Conservation (phyloP, 2,329 filamentous ascomycete genomes). For the Xylariaceae sp. region DNA sequence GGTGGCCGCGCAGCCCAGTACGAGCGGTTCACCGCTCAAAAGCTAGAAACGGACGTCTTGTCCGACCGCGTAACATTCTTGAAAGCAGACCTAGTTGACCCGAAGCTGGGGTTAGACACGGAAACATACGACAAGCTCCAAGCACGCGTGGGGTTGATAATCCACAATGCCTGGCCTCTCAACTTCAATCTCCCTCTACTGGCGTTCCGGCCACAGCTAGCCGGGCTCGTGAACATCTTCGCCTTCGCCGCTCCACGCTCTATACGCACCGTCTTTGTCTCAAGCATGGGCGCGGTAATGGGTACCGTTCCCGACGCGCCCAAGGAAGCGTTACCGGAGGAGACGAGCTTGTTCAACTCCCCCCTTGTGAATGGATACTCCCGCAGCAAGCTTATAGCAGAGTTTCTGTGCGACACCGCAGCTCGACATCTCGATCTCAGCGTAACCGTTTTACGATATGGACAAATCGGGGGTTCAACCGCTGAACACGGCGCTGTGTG, state of each 20-base stretch:
- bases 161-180: constrained; percentile 28
- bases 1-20: constrained; percentile 16
- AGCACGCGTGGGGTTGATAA: constrained; percentile 15
- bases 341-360: not conserved
- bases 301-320: not conserved
- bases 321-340: constrained; percentile 3
- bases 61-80: constrained; percentile 23
- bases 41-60: constrained; percentile 2
- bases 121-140: constrained; percentile 16
- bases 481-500: constrained; percentile 6
- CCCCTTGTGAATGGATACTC: constrained; percentile 6
- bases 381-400: constrained; percentile 10
- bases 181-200: constrained; percentile 25
- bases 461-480: constrained; percentile 12
- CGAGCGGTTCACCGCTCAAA: constrained; percentile 7
- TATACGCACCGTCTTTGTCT: constrained; percentile 9
- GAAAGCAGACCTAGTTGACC: constrained; percentile 17
- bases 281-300: constrained; percentile 9
- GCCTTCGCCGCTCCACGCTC: constrained; percentile 3
- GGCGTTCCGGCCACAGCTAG: constrained; percentile 21
- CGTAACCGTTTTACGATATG: constrained; percentile 3
- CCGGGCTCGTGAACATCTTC: constrained; percentile 23
- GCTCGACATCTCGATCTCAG: not conserved
- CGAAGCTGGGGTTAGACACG: constrained; percentile 17
- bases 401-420: constrained; percentile 9